Base-by-base conservation (phyloP, 495 filamentous ascomycete species). In the Immersiella caudata region DNA sequence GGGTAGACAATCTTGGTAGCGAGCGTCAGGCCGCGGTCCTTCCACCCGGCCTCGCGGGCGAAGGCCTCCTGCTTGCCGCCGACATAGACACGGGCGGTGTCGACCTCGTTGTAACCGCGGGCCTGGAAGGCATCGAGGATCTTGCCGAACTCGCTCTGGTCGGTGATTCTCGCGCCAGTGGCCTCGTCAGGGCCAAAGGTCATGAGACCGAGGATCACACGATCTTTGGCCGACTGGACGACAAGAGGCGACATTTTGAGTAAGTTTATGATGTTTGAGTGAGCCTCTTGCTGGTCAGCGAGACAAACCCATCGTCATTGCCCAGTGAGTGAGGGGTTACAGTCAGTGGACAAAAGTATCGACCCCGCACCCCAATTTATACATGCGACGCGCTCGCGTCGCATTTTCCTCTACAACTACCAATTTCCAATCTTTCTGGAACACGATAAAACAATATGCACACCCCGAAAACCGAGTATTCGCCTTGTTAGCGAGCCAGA, bases 1-100 rank as follows among this genome's bases (percentile, higher is more conserved):
- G 93, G 93, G 68, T 94, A 95, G 66, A 79, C 79, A 66, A 86
- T 76, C 78, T 98, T 98, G 8, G 94, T 97, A 12, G 94, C 94
- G 26, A 97, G 72, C 2, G 87, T 92, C 67, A 98, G 78, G 0
- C 94, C 93, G 52, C 90, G 85, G 55, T 94, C 88, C 74, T 92
- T 89, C 92, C 91, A 97, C 14, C 85, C 81, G 0, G 91, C 89
- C 66, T 90, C 82, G 18, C 85, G 81, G 0, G 92, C 96, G 73
- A 90, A 97, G 16, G 87, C 89, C 77, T 98, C 94, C 72, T 97
- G 94, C 59, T 87, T 78, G 40, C 91, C 87, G 24, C 78, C 87
- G 26, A 91, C 77, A 73, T 97, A 98, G 36, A 86, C 71, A 1
- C 93, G 86, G 7, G 92, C 92, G 27, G 91, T 93, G 74, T 95